Evolutionary conservation across 2,329 filamentous ascomycete species (phyloP).

Genomic region (Arthrobotrys entomopaga): DNA sequence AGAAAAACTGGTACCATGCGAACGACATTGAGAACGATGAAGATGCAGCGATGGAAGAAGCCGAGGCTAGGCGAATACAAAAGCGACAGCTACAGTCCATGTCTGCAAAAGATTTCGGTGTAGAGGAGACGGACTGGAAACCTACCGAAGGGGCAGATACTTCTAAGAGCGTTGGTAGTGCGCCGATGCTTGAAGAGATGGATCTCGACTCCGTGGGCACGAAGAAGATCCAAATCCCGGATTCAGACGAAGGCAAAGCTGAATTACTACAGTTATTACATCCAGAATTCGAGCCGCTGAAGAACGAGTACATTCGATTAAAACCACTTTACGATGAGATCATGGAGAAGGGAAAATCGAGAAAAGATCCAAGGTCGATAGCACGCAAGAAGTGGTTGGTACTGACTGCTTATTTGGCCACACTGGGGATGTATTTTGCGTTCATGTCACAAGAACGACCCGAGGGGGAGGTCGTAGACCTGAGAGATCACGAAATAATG

Average conservation of each 20-base stretch:
- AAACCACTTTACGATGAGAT: slow-evolving; percentile 69
- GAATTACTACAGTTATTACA: slow-evolving; percentile 82
- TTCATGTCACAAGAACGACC: slow-evolving; percentile 69
- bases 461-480: slow-evolving; percentile 66
- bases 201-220: slow-evolving; percentile 62
- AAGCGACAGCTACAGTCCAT: slow-evolving; percentile 90
- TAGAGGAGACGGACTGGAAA: slow-evolving; percentile 89
- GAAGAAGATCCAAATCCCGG: slow-evolving; percentile 75
- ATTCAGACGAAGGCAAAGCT: slow-evolving; percentile 76
- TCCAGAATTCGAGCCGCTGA: slow-evolving; percentile 88
- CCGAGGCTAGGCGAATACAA: slow-evolving; percentile 85
- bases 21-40: slow-evolving; percentile 77
- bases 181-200: slow-evolving; percentile 72
- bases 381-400: slow-evolving; percentile 79
- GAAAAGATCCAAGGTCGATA: slow-evolving; percentile 61
- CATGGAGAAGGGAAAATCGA: slow-evolving; percentile 65
- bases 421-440: slow-evolving; percentile 92
- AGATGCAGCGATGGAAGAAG: slow-evolving; percentile 88
- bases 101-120: slow-evolving; percentile 90
- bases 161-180: slow-evolving; percentile 67
- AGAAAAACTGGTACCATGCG: slow-evolving; percentile 91
- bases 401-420: slow-evolving; percentile 83
- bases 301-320: slow-evolving; percentile 79
- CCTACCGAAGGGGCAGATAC: slow-evolving; percentile 62
- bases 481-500: slow-evolving; percentile 93